Evolutionary conservation across 179 eudicot species (phyloP).

Genomic region (Gypsophila paniculata): DNA sequence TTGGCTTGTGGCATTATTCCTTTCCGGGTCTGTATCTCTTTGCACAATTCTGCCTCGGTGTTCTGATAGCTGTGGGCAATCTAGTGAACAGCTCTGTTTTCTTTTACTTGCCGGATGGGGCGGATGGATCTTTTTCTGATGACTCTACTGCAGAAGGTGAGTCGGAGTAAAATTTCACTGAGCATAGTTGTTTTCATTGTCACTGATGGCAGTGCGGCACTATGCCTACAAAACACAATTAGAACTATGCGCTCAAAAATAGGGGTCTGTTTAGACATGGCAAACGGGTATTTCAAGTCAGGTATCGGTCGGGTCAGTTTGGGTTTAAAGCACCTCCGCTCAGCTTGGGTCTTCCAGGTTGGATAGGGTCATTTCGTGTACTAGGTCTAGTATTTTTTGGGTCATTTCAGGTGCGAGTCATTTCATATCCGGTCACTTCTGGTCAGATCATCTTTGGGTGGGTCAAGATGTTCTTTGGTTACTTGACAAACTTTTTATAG

Average conservation of each 20-base stretch:
- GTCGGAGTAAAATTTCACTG: not conserved
- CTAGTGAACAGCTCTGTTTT: slow-evolving; percentile 84
- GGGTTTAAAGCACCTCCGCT: too few species aligned
- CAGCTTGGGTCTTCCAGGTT: too few species aligned
- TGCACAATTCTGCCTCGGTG: slow-evolving; percentile 82
- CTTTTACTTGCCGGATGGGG: slow-evolving; percentile 56
- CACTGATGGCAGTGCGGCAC: not conserved
- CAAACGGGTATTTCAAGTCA: too few species aligned
- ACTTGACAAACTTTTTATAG: too few species aligned
- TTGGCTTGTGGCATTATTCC: slow-evolving; percentile 85
- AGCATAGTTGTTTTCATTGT: slow-evolving; percentile 1
- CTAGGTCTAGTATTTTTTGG: too few species aligned
- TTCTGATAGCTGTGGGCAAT: slow-evolving; percentile 76
- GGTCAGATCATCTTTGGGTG: too few species aligned
- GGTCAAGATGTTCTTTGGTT: too few species aligned
- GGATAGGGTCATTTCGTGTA: too few species aligned
- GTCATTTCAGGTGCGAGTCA: too few species aligned
- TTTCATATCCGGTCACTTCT: too few species aligned
- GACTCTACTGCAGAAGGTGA: slow-evolving; percentile 55
- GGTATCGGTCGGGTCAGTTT: too few species aligned
- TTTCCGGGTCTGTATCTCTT: slow-evolving; percentile 76
- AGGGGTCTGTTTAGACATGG: not conserved
- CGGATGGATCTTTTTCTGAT: slow-evolving; percentile 38
- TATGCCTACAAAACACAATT: not conserved
- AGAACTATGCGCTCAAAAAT: not conserved